These are phyloP conservation scores for Sonneratia alba DNA, from an alignment of 345 rosid genomes.

Conservation along the genomic window DNA sequence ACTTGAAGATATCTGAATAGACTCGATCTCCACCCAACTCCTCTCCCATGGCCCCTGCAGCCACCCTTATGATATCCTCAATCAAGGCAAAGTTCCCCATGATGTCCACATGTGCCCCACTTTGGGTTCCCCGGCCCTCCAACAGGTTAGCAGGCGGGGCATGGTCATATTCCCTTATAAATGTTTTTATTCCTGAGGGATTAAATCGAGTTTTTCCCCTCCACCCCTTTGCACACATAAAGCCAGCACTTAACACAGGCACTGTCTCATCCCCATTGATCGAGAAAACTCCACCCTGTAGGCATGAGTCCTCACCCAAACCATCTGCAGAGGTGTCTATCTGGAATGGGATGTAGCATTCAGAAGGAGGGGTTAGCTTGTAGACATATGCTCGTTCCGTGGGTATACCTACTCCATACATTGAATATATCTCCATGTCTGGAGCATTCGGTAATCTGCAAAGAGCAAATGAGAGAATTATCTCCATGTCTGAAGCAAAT, in stretches of 20 bases:
- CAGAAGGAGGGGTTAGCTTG: constrained; percentile 32
- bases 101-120: constrained; percentile 71
- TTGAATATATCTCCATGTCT: constrained; percentile 59
- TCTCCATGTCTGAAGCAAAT: too few relatives aligned
- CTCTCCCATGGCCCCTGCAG: constrained; percentile 54
- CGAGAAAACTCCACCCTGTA: constrained; percentile 54
- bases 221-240: constrained; percentile 74
- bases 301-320: constrained; percentile 32
- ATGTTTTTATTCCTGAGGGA: constrained; percentile 51
- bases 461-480: not conserved
- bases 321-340: constrained; percentile 52
- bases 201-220: constrained; percentile 64
- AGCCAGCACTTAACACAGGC: constrained; percentile 62
- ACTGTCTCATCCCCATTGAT: constrained; percentile 65
- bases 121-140: constrained; percentile 66
- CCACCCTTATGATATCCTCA: constrained; percentile 55
- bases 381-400: constrained; percentile 72
- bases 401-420: constrained; percentile 67
- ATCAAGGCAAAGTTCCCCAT: constrained; percentile 73
- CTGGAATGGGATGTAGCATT: constrained; percentile 60
- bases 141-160: constrained; percentile 60
- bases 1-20: constrained; percentile 45
- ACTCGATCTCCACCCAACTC: constrained; percentile 56
- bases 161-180: constrained; percentile 51
- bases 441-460: constrained; percentile 65